Evolutionary conservation across 2,329 filamentous ascomycete species (phyloP).

Genomic region (Diplodia mutila): DNA sequence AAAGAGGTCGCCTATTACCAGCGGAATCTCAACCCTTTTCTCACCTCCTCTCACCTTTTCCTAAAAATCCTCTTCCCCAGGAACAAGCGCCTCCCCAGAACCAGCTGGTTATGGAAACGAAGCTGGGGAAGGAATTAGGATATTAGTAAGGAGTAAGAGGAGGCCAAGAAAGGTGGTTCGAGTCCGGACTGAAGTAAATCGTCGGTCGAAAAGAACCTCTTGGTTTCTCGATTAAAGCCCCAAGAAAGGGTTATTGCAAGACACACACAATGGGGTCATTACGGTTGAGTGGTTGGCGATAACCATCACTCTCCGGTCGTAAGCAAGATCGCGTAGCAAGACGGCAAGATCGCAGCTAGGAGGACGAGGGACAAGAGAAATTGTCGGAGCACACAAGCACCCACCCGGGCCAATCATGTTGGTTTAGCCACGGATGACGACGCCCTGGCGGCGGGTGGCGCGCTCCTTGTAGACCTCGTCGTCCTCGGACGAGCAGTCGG

Average conservation of each 20-base stretch:
- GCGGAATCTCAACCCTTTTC: background rate
- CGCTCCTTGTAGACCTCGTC: constrained; percentile 62
- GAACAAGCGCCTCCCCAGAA: constrained; percentile 22
- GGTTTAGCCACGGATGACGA: constrained; percentile 46
- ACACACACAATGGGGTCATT: constrained; percentile 17
- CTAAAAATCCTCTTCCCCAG: background rate
- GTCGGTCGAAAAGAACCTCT: constrained; percentile 19
- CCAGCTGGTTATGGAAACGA: constrained; percentile 20
- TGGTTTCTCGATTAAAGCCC: constrained; percentile 3
- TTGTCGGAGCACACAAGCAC: background rate
- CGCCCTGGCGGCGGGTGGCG: constrained; percentile 52
- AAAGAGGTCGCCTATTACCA: constrained; percentile 19
- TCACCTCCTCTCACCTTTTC: background rate
- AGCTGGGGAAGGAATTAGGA: constrained; percentile 19
- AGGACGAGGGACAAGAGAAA: background rate
- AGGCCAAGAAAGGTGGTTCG: background rate
- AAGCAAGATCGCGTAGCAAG: constrained; percentile 6
- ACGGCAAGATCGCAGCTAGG: constrained; percentile 12
- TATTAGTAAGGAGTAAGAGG: background rate
- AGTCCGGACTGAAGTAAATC: constrained; percentile 6
- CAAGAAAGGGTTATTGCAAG: background rate
- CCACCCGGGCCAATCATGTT: background rate
- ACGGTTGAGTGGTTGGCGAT: constrained; percentile 6
- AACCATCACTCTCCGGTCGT: constrained; percentile 7
- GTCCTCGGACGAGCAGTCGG: constrained; percentile 72